Evolutionary conservation across 192 early-diverging fungal genomes (phyloP), one percentile per base, ranked within the genome.

Genomic region (Coemansia sp.): DNA sequence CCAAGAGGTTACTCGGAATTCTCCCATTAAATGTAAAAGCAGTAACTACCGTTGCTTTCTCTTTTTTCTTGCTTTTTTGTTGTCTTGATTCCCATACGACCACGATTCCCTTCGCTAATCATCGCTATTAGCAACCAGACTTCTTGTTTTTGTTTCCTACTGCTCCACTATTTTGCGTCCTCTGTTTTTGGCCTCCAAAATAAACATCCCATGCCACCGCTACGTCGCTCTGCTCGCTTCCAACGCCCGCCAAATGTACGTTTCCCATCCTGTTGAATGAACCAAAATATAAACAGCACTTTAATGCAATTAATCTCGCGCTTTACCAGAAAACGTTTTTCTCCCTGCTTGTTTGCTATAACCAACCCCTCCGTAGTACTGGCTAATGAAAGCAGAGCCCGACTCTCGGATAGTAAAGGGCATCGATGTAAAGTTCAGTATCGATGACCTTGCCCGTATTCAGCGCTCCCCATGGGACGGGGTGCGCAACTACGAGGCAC

Each of bases 301-400:
- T 29, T 4, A 25, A 41, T 4, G 0, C 15, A 27, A 25, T 48
- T 48, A 48, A 20, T 19, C n/a, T 41, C 15, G 4, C 7, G 17
- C 15, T 4, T 3, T 41, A 5, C 14, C 14, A 17, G 14, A 28
- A 22, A 50, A 50, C 47, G 47, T 50, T 50, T 22, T 50, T 9
- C 6, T 23, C 1, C 9, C 25, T 9, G 2, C 19, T 10, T 48
- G 47, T 48, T 40, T 41, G 13, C 6, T 25, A 48, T 11, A 48
- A 25, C 22, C n/a, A n/a, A n/a, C n/a, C n/a, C n/a, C n/a, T n/a
- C n/a, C n/a, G n/a, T 70, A 74, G 17, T 85, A 84, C 67, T 94
- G 88, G 87, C 70, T 94, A n/a, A 89, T 94, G 84, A 94, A 94
- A 57, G 87, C 88, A 14, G 92, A 92, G 63, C 89, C 90, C 5